Evolutionary conservation across 1,284 basidiomycete species (phyloP), one percentile per base, ranked within the genome.

Genomic region (Fistulina hepatica): DNA sequence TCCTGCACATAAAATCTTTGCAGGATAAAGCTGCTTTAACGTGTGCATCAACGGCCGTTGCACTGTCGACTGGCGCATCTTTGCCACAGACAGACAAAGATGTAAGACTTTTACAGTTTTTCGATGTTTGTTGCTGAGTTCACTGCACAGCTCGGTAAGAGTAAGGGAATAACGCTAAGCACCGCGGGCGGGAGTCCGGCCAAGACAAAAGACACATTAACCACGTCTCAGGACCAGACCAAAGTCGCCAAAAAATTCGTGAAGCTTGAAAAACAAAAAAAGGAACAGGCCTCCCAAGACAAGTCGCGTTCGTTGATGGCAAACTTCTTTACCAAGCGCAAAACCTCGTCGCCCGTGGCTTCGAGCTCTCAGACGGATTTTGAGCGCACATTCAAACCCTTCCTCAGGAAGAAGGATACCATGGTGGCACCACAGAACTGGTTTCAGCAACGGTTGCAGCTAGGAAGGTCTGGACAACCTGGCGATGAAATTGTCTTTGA

Each of bases 261-360:
- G 2, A 81, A 71, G 50, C 63, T 56, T 1, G 75, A 79, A 49
- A 74, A 69, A 51, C 77, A 85, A 49, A 76, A 73, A 60, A 84
- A 75, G 54, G 71, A 70, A 41, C 71, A 73, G 37, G 76, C 81
- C 44, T 69, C 73, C 1, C 73, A 79, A 37, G 68, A 72, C 33
- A 83, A 73, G 54, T 81, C 82, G 1, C 72, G 76, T n/a, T 76
- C 73, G 2, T 59, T 83, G 6, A 75, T 88, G 74, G 69, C 73
- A 2, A 80, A 59, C 49, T 88, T 86, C 60, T 83, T 88, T 51
- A 62, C 67, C 21, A 84, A 82, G 54, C 6, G 73, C 69, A 43
- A 52, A 60, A 45, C 56, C n/a, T 61, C 59, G 24, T 57, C 61
- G 19, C 42, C 46, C 5, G 63, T 59, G 7, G 55, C 69, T 26